phyloP scores from a whole-genome alignment of 2,329 filamentous ascomycete species.

The Fusarium continuum region DNA sequence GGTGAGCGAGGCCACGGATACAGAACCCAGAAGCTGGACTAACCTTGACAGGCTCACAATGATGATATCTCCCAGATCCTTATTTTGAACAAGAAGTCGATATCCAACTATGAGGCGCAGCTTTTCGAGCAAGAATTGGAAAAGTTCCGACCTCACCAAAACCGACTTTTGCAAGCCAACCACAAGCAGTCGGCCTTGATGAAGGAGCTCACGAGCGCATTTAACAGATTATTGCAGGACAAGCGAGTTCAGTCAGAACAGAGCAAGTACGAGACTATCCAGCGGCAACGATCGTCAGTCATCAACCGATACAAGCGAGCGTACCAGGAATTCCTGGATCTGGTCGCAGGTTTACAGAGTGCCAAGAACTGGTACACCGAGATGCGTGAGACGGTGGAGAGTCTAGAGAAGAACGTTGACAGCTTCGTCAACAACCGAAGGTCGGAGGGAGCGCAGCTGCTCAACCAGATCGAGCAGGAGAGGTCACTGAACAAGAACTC shows the following conservation, averaged over 20 bases:
- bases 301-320: conserved; percentile 89
- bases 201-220: conserved; percentile 90
- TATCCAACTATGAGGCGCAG: conserved; percentile 89
- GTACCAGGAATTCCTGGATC: conserved; percentile 91
- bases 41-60: conserved; percentile 76
- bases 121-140: conserved; percentile 97
- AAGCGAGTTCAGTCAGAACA: conserved; percentile 93
- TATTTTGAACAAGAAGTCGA: conserved; percentile 97
- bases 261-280: conserved; percentile 91
- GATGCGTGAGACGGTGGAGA: conserved; percentile 94
- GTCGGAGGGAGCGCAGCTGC: conserved; percentile 88
- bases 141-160: conserved; percentile 95
- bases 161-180: conserved; percentile 87
- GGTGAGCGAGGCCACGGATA: conserved; percentile 60
- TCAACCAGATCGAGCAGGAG: conserved; percentile 86
- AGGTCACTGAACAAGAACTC: conserved; percentile 67
- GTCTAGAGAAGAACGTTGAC: conserved; percentile 93
- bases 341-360: conserved; percentile 84
- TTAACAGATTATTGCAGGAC: conserved; percentile 89
- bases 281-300: conserved; percentile 81
- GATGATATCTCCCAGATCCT: conserved; percentile 98
- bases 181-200: conserved; percentile 95
- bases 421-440: conserved; percentile 95
- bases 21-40: conserved; percentile 7
- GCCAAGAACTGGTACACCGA: conserved; percentile 95